Base-by-base conservation (phyloP, 768 basidiomycete genomes). In the Hemileccinum rubropunctum region DNA sequence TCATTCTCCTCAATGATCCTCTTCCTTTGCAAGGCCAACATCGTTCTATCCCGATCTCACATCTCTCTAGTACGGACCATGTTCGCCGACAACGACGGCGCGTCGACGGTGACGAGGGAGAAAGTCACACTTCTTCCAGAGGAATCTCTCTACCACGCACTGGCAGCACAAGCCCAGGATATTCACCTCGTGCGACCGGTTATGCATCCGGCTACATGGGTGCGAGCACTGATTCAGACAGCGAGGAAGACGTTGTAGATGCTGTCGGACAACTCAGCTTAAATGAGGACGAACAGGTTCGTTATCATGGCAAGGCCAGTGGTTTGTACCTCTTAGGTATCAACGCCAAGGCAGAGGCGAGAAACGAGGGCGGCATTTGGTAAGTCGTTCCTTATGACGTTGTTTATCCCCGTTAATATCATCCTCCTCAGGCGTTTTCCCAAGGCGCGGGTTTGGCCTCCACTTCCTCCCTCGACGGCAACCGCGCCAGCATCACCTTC, bases 361-460 rank as follows among this genome's bases (percentile, higher is more conserved):
- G 86, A 59, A 87, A 84, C 56, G 84, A 86, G 56, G 86, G 83
- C 17, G 89, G 87, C 0, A 85, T 88, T 47, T 89, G 88, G 86
- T 81, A 48, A 50, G 79, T 49, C n/a, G n/a, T 6, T 35, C 34
- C 42, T 26, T 38, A 18, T 52, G 45, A 21, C 28, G 20, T 28
- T 34, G 21, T 42, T 51, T 52, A 53, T 60, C 3, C 51, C 57
- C 26, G 43, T 12, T 62, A 56, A 67, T 52, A 6, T 27, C n/a
- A n/a, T 27, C 21, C 9, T 4, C 9, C 6, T 6, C 60, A 90
- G 80, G 86, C 82, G 84, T 26, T 94, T 95, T 69, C 91, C 92
- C 0, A 84, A 83, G 57, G 86, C 91, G 3, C 78, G 91, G n/a
- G 87, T 93, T 21, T 95, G 92, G 92, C 92, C 92, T 0, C 83